Conservation (phyloP, 2,329 filamentous ascomycete genomes). For the Colletotrichum sp. region DNA sequence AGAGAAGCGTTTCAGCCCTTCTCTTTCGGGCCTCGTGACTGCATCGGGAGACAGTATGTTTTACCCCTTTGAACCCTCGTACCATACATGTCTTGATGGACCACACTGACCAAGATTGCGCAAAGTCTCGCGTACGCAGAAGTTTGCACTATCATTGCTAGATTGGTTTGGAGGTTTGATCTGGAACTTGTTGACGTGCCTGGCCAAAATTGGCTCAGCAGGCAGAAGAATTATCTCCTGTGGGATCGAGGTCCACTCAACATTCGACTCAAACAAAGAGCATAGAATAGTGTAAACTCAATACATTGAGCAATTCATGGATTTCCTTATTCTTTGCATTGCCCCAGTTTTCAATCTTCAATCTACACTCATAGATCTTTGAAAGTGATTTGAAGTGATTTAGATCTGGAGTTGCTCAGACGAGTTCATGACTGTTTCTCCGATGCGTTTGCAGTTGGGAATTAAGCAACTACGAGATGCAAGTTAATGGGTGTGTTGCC, state of each 20-base stretch:
- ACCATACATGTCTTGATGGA: rapidly evolving
- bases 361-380: too few relatives aligned
- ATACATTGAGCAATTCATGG: too few relatives aligned
- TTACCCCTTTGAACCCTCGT: rapidly evolving
- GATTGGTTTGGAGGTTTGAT: not conserved
- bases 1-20: conserved; percentile 31
- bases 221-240: not conserved
- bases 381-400: too few relatives aligned
- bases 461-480: not conserved
- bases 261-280: not conserved
- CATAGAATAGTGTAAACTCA: not conserved
- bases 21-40: conserved; percentile 30
- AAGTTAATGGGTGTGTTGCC: not conserved
- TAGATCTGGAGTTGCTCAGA: not conserved
- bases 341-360: too few relatives aligned
- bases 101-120: rapidly evolving
- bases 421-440: too few relatives aligned
- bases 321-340: rapidly evolving
- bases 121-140: not conserved
- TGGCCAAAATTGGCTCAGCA: rapidly evolving
- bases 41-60: conserved; percentile 35
- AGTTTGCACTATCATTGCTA: not conserved
- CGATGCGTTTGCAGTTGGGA: too few relatives aligned
- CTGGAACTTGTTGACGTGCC: not conserved
- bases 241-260: not conserved